Base-by-base conservation (phyloP, 257 asterid genomes). In the Prunella vulgaris region DNA sequence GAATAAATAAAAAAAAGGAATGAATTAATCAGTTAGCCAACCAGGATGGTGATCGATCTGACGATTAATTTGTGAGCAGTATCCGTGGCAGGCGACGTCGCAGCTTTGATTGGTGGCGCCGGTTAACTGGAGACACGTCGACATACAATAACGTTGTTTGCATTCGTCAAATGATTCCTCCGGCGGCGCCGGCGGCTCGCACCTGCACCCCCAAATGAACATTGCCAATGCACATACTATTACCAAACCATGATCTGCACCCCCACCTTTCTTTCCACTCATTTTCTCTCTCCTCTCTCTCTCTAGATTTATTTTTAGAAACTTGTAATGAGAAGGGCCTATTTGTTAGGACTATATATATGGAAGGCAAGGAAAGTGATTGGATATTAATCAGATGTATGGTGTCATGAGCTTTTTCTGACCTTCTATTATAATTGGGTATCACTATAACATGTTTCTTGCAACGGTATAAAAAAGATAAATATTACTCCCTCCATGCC, bases 71-170 rank as follows among this genome's bases (percentile, higher is more conserved):
- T 46, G 53, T 1, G 15, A 1, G 21, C 53, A 46, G 12, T 46
- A 46, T 1, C 3, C 0, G 9, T n/a, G 3, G 21, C 53, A 46
- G 21, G 53, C 21, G 0, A 0, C 2, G 9, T 46, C 21, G 53
- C 53, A 46, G 3, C 2, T 15, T 21, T 1, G 21, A 6, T 1
- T 1, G 20, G 53, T n/a, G 53, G 53, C 20, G 2, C 53, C 72
- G 56, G 33, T 44, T 42, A 77, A 66, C 32, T 32, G 5, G 59
- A 77, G 57, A 51, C 81, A 77, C 68, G 72, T 21, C 20, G 71
- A 49, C 78, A 54, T 60, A 57, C 81, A 77, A 5, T 18, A 52
- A 17, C 15, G 48, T 2, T 22, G 21, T 14, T 5, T n/a, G 66
- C 77, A 73, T 0, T 37, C 66, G 7, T 52, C 28, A 2, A 52